Evolutionary conservation across 164 flowering plant genomes (phyloP), one percentile per base, ranked within the genome.

Genomic region (Tinospora cordifolia): DNA sequence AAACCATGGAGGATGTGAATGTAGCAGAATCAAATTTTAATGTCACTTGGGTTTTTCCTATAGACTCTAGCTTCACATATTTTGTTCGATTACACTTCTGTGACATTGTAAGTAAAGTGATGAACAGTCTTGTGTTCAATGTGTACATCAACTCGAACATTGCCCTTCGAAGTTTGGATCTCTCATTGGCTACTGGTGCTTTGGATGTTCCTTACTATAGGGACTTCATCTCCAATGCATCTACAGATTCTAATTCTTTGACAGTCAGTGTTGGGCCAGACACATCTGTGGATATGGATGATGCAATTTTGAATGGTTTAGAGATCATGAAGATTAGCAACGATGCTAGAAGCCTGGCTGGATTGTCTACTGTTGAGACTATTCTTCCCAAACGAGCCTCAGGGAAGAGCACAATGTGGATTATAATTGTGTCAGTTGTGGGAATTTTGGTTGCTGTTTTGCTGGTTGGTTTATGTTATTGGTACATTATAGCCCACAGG

Each of bases 81-180:
- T 82, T 95, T 66, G 81, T 95, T 26, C 80, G 99, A 60, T 79
- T 85, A 6, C 99, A 95, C 72, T 90, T 95, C 74, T 92, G 99
- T 72, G 99, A 95, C 74, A 88, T 95, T 40, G 74, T 87, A 44
- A 92, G 98, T 81, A 75, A 75, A 63, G 24, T 84, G 19, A 38
- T 87, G 71, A 85, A 88, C 71, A 69, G 8, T 60, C 84, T 95
- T 24, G 80, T 89, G 19, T 95, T 92, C 85, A 84, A 88, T 75
- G 73, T 88, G 6, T 95, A 77, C 73, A 76, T 90, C 57, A 87
- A 78, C 62, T 62, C 68, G 26, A 69, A 72, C 54, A 65, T 49
- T n/a, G 80, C 73, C n/a, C 2, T 71, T 62, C 13, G 58, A 3
- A 66, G 68, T 24, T 39, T 78, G 58, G 78, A 75, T 24, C 69